These are phyloP conservation scores for Benincasa hispida DNA, from an alignment of 306 rosid species.

Conservation along the genomic window DNA sequence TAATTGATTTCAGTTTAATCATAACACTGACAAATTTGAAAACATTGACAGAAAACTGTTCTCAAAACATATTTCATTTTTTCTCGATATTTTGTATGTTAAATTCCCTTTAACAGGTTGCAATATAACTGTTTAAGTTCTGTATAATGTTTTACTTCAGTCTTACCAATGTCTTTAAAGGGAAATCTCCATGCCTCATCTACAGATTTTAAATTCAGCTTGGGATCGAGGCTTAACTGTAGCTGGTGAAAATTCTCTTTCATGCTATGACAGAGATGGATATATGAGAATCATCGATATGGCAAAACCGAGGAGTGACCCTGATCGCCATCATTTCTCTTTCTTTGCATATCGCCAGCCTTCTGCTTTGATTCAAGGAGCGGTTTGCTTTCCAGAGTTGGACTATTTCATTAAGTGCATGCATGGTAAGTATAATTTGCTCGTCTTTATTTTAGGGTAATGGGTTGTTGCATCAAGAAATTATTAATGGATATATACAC, in stretches of 20 bases:
- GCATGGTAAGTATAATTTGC: constrained; percentile 57
- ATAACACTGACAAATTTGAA: not conserved
- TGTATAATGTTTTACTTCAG: not conserved
- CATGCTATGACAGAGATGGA: constrained; percentile 73
- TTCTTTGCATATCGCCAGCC: constrained; percentile 78
- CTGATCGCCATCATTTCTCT: constrained; percentile 69
- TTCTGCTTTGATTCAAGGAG: constrained; percentile 47
- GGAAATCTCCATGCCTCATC: constrained; percentile 4
- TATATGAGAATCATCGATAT: constrained; percentile 58
- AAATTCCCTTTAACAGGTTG: not conserved
- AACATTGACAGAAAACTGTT: not conserved
- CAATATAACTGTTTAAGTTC: not conserved
- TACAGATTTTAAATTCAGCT: constrained; percentile 67
- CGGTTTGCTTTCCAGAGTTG: constrained; percentile 60
- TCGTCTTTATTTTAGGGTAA: constrained; percentile 3
- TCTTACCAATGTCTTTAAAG: not conserved
- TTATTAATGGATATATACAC: not conserved
- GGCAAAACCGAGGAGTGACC: constrained; percentile 85
- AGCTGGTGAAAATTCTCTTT: constrained; percentile 77
- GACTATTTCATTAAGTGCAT: constrained; percentile 75
- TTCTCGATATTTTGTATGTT: not conserved
- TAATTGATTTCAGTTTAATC: not conserved
- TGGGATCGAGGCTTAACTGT: constrained; percentile 70
- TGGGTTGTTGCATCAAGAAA: not conserved
- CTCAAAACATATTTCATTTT: not conserved